Percentiles rank a stretch among this genome's conserved stretches.
Conservation (phyloP, 2,329 filamentous ascomycete genomes). For the Tetracladium maxilliforme region DNA sequence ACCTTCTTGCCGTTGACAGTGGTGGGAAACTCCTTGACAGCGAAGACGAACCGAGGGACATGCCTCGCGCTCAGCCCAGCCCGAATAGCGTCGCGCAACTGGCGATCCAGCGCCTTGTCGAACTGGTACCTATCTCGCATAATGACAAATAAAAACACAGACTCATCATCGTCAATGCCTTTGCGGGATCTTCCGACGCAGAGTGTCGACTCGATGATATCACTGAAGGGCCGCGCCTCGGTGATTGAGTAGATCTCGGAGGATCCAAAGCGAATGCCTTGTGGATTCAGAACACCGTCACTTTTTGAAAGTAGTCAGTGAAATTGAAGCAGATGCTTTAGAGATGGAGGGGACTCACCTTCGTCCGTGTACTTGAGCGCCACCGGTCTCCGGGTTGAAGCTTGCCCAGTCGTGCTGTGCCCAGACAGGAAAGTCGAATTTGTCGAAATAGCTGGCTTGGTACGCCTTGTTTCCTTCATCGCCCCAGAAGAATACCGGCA, state of each 20-base stretch:
- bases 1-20: conserved; percentile 3
- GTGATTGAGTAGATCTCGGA: conserved; percentile 30
- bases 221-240: conserved; percentile 21
- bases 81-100: conserved; percentile 10
- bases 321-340: not conserved
- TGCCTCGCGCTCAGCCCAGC: conserved; percentile 1
- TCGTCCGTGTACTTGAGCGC: conserved; percentile 25
- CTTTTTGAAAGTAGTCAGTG: conserved; percentile 7
- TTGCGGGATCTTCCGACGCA: conserved; percentile 8
- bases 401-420: conserved; percentile 30
- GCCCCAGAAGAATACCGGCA: conserved; percentile 29
- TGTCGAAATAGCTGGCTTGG: conserved; percentile 26
- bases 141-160: conserved; percentile 10
- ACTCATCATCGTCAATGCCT: conserved; percentile 7
- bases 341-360: conserved; percentile 9
- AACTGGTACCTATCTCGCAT: conserved; percentile 5
- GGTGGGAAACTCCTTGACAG: conserved; percentile 1
- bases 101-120: conserved; percentile 10
- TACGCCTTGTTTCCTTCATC: conserved; percentile 23
- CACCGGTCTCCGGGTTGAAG: conserved; percentile 22
- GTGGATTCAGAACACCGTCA: conserved; percentile 29
- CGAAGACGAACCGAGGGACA: conserved; percentile 1
- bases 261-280: conserved; percentile 28
- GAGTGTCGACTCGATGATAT: conserved; percentile 8
- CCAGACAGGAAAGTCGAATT: conserved; percentile 23